Base-by-base conservation (phyloP, 352 stramenopile genomes). In the Globisporangium radiosum region DNA sequence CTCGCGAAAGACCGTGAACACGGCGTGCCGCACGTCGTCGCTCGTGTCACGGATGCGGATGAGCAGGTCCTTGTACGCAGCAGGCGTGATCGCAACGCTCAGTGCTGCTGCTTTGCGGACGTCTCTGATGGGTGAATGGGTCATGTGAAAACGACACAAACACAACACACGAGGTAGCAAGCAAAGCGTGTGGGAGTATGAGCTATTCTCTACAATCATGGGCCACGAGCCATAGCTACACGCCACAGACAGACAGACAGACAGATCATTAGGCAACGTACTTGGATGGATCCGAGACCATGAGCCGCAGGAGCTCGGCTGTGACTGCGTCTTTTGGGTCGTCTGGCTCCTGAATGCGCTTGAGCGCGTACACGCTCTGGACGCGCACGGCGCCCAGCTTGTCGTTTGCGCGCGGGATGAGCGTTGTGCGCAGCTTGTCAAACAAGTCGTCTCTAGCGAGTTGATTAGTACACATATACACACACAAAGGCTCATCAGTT, bases 1-100 rank as follows among this genome's bases (percentile, higher is more conserved):
- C 15, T 71, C 71, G 42, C 72, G 71, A 8, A 90, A 72, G 6
- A 78, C 73, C n/a, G 68, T 55, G 61, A 90, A 89, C 6, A 76
- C 79, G 10, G 76, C 71, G 37, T 72, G 63, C 2, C 83, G 83
- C 13, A 93, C 81, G 25, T 90, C 81, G 50, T 86, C 75, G 56
- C 66, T 88, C 5, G 74, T 66, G 52, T 93, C 83, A 14, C 83
- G 81, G n/a, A 88, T 81, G n/a, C 83, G 83, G n/a, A 89, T 70
- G 7, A 90, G 65, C 33, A 93, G 56, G 25, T 88, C 75, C 9
- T 70, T 58, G 52, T 80, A 84, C 19, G 71, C 62, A 14, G 71
- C 56, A n/a, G 68, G 57, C 2, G 65, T 82, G 42, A 87, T 57
- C 4, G 63, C 63, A n/a, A 93, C 59, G 57, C 71, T 88, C 7